Evolutionary conservation across 371 early-diverging fungal genomes (phyloP).

Genomic region (Encephalitozoon hellem): DNA sequence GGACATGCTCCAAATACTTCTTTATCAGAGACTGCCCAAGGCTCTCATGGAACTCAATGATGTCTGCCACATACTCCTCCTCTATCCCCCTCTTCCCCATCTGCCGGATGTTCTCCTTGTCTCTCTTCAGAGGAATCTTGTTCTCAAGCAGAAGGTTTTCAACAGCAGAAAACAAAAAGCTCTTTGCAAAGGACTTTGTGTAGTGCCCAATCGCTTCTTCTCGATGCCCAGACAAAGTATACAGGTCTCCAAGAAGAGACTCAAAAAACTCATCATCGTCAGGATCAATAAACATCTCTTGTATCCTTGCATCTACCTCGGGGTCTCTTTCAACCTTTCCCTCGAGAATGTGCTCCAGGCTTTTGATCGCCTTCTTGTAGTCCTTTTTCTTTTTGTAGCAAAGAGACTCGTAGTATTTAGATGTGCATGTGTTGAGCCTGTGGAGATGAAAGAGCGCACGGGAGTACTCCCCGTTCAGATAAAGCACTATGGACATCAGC

Average conservation of each 20-base stretch:
- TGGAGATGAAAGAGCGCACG: constrained; percentile 41
- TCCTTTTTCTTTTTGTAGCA: constrained; percentile 53
- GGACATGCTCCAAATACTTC: constrained; percentile 24
- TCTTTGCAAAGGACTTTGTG: constrained; percentile 3
- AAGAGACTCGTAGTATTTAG: constrained; percentile 54
- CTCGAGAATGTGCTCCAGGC: constrained; percentile 23
- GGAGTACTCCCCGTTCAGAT: constrained; percentile 54
- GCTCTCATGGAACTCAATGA: not conserved
- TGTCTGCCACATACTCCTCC: not conserved
- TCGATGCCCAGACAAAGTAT: constrained; percentile 26
- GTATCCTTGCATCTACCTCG: constrained; percentile 5
- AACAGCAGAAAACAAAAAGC: constrained; percentile 14
- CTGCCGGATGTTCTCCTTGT: not conserved
- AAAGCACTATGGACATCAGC: constrained; percentile 45
- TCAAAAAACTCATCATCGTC: constrained; percentile 47
- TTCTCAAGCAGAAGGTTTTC: constrained; percentile 33
- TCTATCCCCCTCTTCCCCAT: not conserved
- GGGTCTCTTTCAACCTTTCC: constrained; percentile 13
- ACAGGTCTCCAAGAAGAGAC: constrained; percentile 45
- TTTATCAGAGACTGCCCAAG: not conserved
- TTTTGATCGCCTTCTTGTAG: constrained; percentile 41
- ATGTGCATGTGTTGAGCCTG: constrained; percentile 36
- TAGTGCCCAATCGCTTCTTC: constrained; percentile 36
- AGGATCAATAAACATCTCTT: constrained; percentile 40
- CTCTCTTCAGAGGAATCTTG: not conserved